Evolutionary conservation across 2,329 filamentous ascomycete genomes (phyloP).

Genomic region (Colletotrichum lini): DNA sequence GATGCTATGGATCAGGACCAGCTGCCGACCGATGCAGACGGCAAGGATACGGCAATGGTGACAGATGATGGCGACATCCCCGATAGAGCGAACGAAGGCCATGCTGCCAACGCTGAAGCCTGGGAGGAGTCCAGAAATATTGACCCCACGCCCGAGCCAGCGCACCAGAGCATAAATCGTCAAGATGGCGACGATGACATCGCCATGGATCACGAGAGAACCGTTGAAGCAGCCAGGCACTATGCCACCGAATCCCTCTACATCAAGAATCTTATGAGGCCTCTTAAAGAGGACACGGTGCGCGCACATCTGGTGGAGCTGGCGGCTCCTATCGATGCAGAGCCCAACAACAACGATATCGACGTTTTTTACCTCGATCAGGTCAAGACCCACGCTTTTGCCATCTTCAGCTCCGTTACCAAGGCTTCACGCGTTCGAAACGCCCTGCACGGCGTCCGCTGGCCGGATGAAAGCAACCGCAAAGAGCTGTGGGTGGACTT

Average conservation of each 20-base stretch:
- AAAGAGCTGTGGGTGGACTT: constrained; percentile 93
- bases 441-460: constrained; percentile 82
- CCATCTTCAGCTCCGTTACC: constrained; percentile 76
- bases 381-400: constrained; percentile 91
- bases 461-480: constrained; percentile 88
- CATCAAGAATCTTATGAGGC: constrained; percentile 91
- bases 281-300: constrained; percentile 78
- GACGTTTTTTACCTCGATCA: constrained; percentile 83
- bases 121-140: background rate
- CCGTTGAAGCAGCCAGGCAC: constrained; percentile 73
- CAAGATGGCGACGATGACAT: constrained; percentile 45
- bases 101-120: background rate
- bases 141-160: constrained; percentile 13
- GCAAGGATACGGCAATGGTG: constrained; percentile 26
- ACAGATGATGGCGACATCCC: constrained; percentile 7
- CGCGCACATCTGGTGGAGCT: constrained; percentile 78
- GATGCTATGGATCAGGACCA: constrained; percentile 25
- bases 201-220: constrained; percentile 52
- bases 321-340: constrained; percentile 70
- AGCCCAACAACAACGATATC: constrained; percentile 70
- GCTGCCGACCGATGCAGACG: background rate
- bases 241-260: constrained; percentile 84
- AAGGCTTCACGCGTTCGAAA: constrained; percentile 84
- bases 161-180: constrained; percentile 9
- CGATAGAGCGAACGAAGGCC: background rate